Percentiles rank a stretch among this genome's conserved stretches.
These are phyloP conservation scores for Rhodotorula diobovata DNA, from an alignment of 768 basidiomycete species.

Conservation along the genomic window DNA sequence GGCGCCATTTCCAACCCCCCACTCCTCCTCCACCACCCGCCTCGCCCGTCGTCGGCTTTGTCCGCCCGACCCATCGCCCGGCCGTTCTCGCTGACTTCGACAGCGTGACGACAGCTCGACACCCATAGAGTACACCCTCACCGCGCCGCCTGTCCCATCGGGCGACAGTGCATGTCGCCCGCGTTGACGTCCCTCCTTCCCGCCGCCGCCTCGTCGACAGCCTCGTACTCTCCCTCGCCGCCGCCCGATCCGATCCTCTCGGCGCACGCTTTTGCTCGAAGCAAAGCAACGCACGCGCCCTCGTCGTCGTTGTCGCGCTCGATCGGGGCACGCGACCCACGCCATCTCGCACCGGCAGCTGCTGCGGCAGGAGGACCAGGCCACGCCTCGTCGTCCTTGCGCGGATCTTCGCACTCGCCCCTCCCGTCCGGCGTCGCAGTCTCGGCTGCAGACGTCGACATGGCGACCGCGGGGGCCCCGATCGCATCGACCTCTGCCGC, in stretches of 20 bases:
- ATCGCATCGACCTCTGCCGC: neutral
- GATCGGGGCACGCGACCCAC: too few species aligned
- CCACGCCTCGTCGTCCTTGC: neutral
- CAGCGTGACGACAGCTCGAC: too few species aligned
- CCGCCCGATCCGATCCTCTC: neutral
- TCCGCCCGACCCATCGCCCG: too few species aligned
- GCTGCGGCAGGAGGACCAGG: too few species aligned
- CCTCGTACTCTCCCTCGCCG: neutral
- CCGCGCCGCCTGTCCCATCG: too few species aligned
- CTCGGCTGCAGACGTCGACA: neutral
- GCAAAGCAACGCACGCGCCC: neutral
- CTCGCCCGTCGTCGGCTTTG: too few species aligned
- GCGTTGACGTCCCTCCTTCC: neutral
- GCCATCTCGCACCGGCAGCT: too few species aligned
- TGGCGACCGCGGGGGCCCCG: neutral
- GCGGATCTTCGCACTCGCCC: too few species aligned
- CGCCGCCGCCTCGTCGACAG: neutral
- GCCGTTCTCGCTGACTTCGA: too few species aligned
- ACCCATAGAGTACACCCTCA: too few species aligned
- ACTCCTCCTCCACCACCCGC: too few species aligned
- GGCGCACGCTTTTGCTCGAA: neutral
- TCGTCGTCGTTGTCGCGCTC: neutral
- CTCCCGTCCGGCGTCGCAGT: neutral
- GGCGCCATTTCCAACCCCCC: too few species aligned
- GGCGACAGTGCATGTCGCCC: neutral